Evolutionary conservation across 495 filamentous ascomycete species (phyloP), one percentile per base, ranked within the genome.

Genomic region (Penicillium coprophilum): DNA sequence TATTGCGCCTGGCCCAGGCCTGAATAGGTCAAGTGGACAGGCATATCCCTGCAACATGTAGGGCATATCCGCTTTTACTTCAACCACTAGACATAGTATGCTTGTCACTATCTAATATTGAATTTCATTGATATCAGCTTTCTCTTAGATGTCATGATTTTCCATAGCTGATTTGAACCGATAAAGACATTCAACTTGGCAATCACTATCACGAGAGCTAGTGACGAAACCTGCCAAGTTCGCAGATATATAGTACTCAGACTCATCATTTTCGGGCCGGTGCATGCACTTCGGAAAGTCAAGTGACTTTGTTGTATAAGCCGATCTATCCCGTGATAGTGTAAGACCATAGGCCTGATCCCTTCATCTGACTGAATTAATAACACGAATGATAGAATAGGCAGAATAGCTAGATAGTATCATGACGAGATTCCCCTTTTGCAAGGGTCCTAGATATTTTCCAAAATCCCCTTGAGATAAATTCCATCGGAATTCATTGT

Each of bases 301-400:
- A 24, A 46, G 44, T 48, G 46, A 48, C 46, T n/a, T n/a, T n/a
- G n/a, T n/a, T n/a, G n/a, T 21, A 10, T 30, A 24, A 17, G 20
- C 28, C 28, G 31, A 52, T 19, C n/a, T 39, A 40, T 28, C 50
- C 38, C 50, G 50, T 52, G 50, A 52, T 41, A 7, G 44, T 38
- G 15, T 38, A 38, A 36, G 34, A 17, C 27, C 27, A 47, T n/a
- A 20, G 9, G 27, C 24, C 5, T 47, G 28, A 32, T 20, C 9
- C n/a, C 9, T 31, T 39, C 24, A 31, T 41, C 24, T 52, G 49
- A 43, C 34, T 49, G 15, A 50, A 30, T 47, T 47, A 30, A 32
- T 31, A 30, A n/a, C n/a, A n/a, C n/a, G n/a, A n/a, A n/a, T n/a
- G n/a, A 6, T 27, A 23, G 11, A n/a, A 12, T 13, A 20, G 20